These are phyloP conservation scores for Candida glucosophila DNA, from an alignment of 1,139 yeast species.

Conservation along the genomic window DNA sequence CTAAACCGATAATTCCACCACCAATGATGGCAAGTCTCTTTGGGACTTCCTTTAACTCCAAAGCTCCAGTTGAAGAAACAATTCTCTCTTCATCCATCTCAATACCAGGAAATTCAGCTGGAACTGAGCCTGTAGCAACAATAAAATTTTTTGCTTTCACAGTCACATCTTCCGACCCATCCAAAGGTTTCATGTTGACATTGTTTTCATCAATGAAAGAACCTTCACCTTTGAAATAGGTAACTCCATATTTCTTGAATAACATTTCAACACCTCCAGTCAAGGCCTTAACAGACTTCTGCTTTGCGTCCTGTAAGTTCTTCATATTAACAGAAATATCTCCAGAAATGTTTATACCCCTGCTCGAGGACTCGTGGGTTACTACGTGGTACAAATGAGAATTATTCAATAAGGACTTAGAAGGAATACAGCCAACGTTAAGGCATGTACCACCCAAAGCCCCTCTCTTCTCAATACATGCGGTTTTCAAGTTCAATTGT, in stretches of 20 bases:
- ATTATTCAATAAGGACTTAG: conserved; percentile 91
- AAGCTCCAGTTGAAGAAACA: conserved; percentile 91
- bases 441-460: conserved; percentile 95
- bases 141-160: conserved; percentile 81
- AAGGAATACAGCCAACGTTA: conserved; percentile 98
- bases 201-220: conserved; percentile 77
- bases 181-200: conserved; percentile 76
- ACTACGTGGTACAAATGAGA: conserved; percentile 89
- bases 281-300: conserved; percentile 77
- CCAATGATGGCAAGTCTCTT: conserved; percentile 90
- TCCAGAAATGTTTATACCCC: conserved; percentile 83
- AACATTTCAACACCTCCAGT: conserved; percentile 93
- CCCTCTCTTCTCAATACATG: conserved; percentile 96
- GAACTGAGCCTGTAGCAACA: conserved; percentile 98
- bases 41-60: conserved; percentile 80
- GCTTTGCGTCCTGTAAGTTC: conserved; percentile 87
- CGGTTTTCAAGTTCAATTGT: conserved; percentile 88
- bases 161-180: conserved; percentile 59
- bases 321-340: conserved; percentile 68
- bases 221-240: conserved; percentile 90
- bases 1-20: conserved; percentile 99
- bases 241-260: conserved; percentile 92
- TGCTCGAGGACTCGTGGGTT: conserved; percentile 69
- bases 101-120: conserved; percentile 98
- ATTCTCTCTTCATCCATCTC: conserved; percentile 95